phyloP scores from a whole-genome alignment of 768 basidiomycete species.

The Neoboletus brunneissimus region DNA sequence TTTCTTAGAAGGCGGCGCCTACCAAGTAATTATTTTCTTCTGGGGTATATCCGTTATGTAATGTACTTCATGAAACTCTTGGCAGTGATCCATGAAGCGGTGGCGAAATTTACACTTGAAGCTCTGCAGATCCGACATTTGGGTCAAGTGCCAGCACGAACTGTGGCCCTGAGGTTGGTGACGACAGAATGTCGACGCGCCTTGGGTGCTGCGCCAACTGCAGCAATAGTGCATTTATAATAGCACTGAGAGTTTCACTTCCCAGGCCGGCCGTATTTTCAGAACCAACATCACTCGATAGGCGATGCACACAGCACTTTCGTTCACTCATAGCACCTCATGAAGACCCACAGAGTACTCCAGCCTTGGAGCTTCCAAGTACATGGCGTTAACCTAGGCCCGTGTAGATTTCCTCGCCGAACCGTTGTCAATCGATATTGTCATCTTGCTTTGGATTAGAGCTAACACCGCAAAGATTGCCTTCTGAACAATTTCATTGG shows the following conservation, averaged over 20 bases:
- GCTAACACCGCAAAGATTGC: not conserved
- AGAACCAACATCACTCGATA: not conserved
- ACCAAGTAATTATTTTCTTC: too few species aligned
- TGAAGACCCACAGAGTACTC: not conserved
- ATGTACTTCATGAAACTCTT: not conserved
- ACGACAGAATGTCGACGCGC: not conserved
- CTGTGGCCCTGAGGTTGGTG: not conserved
- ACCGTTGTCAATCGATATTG: not conserved
- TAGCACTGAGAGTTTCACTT: not conserved
- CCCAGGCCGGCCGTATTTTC: not conserved
- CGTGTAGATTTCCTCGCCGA: not conserved
- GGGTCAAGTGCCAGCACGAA: not conserved
- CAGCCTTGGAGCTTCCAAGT: not conserved
- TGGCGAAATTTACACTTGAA: not conserved
- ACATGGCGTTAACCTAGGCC: not conserved
- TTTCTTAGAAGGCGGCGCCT: too few species aligned
- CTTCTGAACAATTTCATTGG: not conserved
- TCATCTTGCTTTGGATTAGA: not conserved
- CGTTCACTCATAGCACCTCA: not conserved
- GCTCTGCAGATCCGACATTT: not conserved
- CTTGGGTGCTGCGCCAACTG: not conserved
- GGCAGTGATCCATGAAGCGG: not conserved
- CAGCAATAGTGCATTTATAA: not conserved
- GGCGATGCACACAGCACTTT: not conserved
- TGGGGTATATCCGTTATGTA: too few species aligned